Evolutionary conservation across 768 basidiomycete species (phyloP), one percentile per base, ranked within the genome.

Genomic region (Guyanaporus albipodus): DNA sequence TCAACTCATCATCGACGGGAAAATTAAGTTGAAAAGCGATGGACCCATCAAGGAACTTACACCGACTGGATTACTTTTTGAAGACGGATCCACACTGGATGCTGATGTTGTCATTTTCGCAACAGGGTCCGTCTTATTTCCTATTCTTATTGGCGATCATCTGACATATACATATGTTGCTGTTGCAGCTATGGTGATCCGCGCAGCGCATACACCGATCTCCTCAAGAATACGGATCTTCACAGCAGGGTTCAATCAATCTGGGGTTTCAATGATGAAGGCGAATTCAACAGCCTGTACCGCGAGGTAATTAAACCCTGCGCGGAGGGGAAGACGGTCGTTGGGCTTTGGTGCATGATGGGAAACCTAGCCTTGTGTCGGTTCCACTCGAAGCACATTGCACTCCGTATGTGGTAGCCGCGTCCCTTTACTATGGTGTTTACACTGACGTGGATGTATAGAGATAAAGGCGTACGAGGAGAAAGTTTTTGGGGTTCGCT

Each of bases 401-500:
- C 81, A 0, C 68, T 85, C 38, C 82, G 82, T 85, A 57, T n/a
- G n/a, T n/a, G n/a, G n/a, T n/a, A n/a, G n/a, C n/a, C n/a, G n/a
- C 58, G 82, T 77, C 4, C 5, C 24, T 32, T 12, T 32, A 14
- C 31, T 12, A 32, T 12, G 14, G 14, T 22, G 34, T 22, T 42
- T n/a, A 8, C 4, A 5, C 33, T 48, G 38, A 59, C 22, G 17
- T 1, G 26, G 18, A 12, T 15, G 17, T 40, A 17, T 59, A 85
- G 84, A 86, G 66, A 85, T 87, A 59, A 85, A 84, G 59, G 84
- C 83, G 0, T 75, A 76, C 22, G 76, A 84, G 48, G 78, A 79
- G 49, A 71, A 71, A 1, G 6, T 80, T 23, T 71, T 66, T 5
- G 50, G 62, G 12, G 42, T 23, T 49, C 59, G 57, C n/a, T 63